These are phyloP conservation scores for Hordeum marinum DNA, from an alignment of 176 grass and related monocot species.

Conservation along the genomic window DNA sequence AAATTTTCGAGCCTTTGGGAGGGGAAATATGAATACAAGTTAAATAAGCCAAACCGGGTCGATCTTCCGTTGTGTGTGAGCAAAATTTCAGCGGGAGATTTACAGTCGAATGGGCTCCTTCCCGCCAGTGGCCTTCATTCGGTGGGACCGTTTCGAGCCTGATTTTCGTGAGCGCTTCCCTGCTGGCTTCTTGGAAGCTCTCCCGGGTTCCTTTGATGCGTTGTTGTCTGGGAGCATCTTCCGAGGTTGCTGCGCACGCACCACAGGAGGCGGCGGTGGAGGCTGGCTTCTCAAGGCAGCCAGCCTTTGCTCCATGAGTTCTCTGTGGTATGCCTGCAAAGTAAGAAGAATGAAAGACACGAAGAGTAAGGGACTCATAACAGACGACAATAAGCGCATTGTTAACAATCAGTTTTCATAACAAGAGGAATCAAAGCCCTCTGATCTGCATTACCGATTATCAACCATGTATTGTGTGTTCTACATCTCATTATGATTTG, in stretches of 20 bases:
- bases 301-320: constrained; percentile 64
- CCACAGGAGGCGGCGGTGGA: constrained; percentile 31
- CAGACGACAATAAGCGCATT: background rate
- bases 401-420: background rate
- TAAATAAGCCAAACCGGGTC: constrained; percentile 33
- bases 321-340: constrained; percentile 82
- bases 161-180: constrained; percentile 55
- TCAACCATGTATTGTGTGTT: background rate
- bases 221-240: constrained; percentile 39
- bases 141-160: constrained; percentile 48
- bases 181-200: constrained; percentile 38
- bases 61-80: constrained; percentile 14
- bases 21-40: constrained; percentile 22
- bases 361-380: background rate
- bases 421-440: background rate
- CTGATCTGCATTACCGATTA: background rate
- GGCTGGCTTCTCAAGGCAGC: constrained; percentile 35
- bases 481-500: no score
- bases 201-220: constrained; percentile 15
- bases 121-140: constrained; percentile 24
- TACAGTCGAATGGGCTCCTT: constrained; percentile 47
- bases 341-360: background rate
- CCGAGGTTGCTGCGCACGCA: constrained; percentile 10
- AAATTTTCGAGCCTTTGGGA: constrained; percentile 35
- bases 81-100: constrained; percentile 35